Conservation (phyloP, 2,329 filamentous ascomycete genomes). For the Calonectria naviculata region DNA sequence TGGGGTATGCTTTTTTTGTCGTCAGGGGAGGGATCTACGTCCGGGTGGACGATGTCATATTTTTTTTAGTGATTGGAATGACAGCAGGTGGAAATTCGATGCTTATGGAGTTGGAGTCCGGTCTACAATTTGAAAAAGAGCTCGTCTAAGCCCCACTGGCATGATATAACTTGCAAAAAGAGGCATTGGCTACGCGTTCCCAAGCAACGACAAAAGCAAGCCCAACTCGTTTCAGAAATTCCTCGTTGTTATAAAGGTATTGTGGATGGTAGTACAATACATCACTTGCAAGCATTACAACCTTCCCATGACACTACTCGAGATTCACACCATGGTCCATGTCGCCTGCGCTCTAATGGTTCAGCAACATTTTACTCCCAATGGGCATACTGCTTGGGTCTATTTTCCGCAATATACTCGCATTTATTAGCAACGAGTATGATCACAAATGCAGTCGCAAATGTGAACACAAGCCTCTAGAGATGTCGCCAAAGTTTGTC, state of each 20-base stretch:
- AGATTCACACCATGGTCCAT: conserved; percentile 43
- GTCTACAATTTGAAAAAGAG: background rate
- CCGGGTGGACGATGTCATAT: background rate
- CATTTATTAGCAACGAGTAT: background rate
- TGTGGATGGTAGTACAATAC: conserved; percentile 51
- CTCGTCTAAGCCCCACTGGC: background rate
- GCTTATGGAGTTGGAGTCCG: too few species aligned
- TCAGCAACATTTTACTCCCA: conserved; percentile 9
- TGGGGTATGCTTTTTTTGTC: background rate
- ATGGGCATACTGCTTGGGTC: background rate
- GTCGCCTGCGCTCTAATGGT: conserved; percentile 30
- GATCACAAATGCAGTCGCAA: too few species aligned
- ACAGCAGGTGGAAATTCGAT: background rate
- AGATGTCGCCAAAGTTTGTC: background rate
- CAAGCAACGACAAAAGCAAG: conserved; percentile 51
- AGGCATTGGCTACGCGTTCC: conserved; percentile 17
- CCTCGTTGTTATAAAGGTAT: conserved; percentile 50
- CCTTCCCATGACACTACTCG: conserved; percentile 49
- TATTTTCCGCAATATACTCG: background rate
- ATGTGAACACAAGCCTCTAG: background rate
- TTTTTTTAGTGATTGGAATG: background rate
- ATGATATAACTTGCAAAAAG: conserved; percentile 20
- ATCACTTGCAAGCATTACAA: conserved; percentile 44
- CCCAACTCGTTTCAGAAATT: conserved; percentile 47
- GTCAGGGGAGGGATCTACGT: background rate